Evolutionary conservation across 495 filamentous ascomycete species (phyloP), one percentile per base, ranked within the genome.

Genomic region (Baudoinia panamericana): DNA sequence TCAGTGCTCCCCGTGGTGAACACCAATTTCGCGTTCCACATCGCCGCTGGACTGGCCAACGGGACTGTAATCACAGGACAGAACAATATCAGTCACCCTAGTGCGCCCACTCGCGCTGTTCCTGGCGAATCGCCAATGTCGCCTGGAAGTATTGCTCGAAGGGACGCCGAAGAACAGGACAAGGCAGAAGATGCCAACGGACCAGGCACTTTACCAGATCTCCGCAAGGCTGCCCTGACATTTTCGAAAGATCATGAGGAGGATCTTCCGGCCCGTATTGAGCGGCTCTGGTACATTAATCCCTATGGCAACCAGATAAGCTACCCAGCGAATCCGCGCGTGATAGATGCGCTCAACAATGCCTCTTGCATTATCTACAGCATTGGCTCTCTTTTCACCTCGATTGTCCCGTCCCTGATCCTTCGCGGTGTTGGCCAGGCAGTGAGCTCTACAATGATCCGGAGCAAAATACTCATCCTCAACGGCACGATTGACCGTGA

Each of bases 231-330:
- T 33, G 79, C 86, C 52, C 82, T 95, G 49, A 59, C 63, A 18
- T 90, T 93, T 62, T 73, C 65, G 62, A 96, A 96, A 58, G 56
- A 63, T 30, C 52, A 68, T n/a, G 69, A 79, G 51, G 69, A 77
- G 30, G 80, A 84, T 39, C 69, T 95, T 6, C 70, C 80, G 0
- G 70, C 78, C 5, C 72, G 80, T 26, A 93, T 96, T 48, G 63
- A 72, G 49, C 69, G 88, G 5, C 70, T 96, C 47, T 95, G 83
- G 84, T 96, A 95, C 63, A 95, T 96, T 61, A 95, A 93, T 58
- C 85, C 85, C 1, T 96, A 94, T 62, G 88, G 88, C 19, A 73
- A 78, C 51, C 86, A 94, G 60, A 94, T 96, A 56, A 70, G 76
- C 18, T 82, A 82, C 0, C 61, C 72, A 0, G 78, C 83, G 1